A percentile compares a stretch with the other conserved stretches of the same genome.
phyloP scores from a whole-genome alignment of 2,329 filamentous ascomycete genomes.

The Claviceps cyperi region DNA sequence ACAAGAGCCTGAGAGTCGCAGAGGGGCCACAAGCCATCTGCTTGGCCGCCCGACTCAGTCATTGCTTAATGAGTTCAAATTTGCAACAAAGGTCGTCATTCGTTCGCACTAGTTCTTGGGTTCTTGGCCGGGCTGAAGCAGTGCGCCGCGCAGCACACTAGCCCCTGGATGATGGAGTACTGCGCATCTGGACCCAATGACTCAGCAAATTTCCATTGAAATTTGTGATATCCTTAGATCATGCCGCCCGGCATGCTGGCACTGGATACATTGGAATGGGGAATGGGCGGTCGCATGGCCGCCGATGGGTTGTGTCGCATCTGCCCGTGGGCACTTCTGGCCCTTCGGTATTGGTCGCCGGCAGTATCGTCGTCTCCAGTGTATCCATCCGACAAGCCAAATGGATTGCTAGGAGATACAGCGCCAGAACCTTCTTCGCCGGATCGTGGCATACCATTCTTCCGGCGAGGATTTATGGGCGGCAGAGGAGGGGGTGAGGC shows the following conservation, averaged over 20 bases:
- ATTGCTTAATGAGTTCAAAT: slow-evolving; percentile 1
- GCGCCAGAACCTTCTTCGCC: slow-evolving; percentile 17
- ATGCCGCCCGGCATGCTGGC: slow-evolving; percentile 28
- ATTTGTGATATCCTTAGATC: slow-evolving; percentile 19
- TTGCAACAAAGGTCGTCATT: slow-evolving; percentile 4
- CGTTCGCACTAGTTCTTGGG: slow-evolving; percentile 3
- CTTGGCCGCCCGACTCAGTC: not conserved
- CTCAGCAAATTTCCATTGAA: not conserved
- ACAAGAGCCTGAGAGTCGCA: not conserved
- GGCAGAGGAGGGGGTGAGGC: slow-evolving; percentile 35
- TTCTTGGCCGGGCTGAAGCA: not conserved
- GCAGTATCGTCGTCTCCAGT: not conserved
- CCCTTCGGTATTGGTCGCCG: slow-evolving; percentile 1
- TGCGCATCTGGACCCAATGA: not conserved
- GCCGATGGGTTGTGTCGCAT: slow-evolving; percentile 2
- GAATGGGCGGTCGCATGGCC: not conserved
- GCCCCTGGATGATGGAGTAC: not conserved
- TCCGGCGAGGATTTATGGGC: slow-evolving; percentile 43
- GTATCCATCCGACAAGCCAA: slow-evolving; percentile 1
- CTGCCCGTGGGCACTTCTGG: not conserved
- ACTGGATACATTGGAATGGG: slow-evolving; percentile 13
- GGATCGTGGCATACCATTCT: slow-evolving; percentile 24
- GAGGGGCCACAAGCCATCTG: not conserved
- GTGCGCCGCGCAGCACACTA: not conserved
- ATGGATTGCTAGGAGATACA: not conserved